Conservation (phyloP, 345 rosid species). For the Populus deltoides region DNA sequence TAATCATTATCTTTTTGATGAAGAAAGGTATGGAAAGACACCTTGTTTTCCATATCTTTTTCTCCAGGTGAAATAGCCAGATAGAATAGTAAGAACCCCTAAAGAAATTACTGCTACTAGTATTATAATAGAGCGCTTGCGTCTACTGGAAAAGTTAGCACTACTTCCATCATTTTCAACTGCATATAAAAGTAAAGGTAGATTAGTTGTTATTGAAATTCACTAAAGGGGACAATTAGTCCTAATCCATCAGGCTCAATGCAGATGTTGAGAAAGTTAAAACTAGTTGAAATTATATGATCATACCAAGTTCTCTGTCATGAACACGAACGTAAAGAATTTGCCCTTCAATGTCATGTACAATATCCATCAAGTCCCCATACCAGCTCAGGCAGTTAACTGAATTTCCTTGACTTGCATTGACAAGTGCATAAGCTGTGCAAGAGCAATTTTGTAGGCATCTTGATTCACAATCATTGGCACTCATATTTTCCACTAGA, state of each 20-base stretch:
- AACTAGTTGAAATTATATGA: neutral
- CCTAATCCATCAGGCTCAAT: neutral
- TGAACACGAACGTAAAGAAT: constrained; percentile 5
- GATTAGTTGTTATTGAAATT: too few species aligned
- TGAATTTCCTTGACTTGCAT: neutral
- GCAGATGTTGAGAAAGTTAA: neutral
- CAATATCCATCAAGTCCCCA: constrained; percentile 13
- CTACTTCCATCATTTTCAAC: too few species aligned
- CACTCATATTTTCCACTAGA: neutral
- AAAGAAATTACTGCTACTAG: neutral
- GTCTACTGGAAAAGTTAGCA: neutral
- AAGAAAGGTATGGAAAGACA: neutral
- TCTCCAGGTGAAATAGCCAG: neutral
- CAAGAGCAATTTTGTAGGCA: constrained; percentile 19
- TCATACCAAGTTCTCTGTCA: neutral
- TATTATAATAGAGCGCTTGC: neutral
- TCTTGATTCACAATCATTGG: constrained; percentile 5
- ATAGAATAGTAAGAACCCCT: neutral
- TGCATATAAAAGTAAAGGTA: neutral
- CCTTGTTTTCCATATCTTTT: neutral
- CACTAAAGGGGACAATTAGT: neutral
- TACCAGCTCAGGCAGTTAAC: constrained; percentile 5
- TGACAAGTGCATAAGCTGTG: constrained; percentile 4
- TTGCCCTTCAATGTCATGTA: neutral
- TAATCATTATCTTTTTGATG: neutral